Evolutionary conservation across 169 alveolate species (phyloP).

Genomic region (Eimeria praecox): DNA sequence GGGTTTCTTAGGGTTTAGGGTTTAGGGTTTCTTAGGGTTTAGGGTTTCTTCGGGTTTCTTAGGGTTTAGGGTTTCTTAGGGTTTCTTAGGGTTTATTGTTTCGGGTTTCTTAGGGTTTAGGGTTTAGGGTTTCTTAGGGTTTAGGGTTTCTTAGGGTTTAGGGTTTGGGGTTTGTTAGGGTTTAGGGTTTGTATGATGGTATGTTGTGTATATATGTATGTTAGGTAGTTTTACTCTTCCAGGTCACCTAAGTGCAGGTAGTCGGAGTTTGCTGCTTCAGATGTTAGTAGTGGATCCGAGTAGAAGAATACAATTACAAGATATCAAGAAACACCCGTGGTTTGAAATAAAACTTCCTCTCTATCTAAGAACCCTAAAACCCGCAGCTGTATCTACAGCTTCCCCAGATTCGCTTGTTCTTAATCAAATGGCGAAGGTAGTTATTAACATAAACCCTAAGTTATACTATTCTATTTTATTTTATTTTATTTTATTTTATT

Average conservation of each 20-base stretch:
- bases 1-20: background rate
- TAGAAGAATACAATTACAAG: conserved; percentile 84
- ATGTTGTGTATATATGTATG: too few relatives aligned
- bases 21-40: background rate
- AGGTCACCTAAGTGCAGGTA: conserved; percentile 89
- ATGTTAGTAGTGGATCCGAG: conserved; percentile 90
- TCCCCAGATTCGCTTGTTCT: conserved; percentile 70
- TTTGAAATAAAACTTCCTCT: conserved; percentile 74
- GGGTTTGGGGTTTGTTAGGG: conserved; percentile 59
- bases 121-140: conserved; percentile 9
- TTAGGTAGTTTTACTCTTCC: conserved; percentile 92
- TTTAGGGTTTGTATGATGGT: background rate
- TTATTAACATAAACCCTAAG: background rate
- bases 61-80: background rate
- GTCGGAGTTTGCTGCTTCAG: conserved; percentile 80
- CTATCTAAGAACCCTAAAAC: conserved; percentile 4
- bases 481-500: too few relatives aligned
- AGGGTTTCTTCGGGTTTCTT: too few relatives aligned
- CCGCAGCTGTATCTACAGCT: background rate
- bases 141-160: background rate
- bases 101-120: conserved; percentile 13
- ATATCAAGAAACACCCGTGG: conserved; percentile 85
- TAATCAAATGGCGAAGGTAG: conserved; percentile 76
- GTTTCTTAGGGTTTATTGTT: background rate
- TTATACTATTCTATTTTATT: too few relatives aligned